Base-by-base conservation (phyloP, 2,329 filamentous ascomycete species). In the Acephala macrosclerotiorum region DNA sequence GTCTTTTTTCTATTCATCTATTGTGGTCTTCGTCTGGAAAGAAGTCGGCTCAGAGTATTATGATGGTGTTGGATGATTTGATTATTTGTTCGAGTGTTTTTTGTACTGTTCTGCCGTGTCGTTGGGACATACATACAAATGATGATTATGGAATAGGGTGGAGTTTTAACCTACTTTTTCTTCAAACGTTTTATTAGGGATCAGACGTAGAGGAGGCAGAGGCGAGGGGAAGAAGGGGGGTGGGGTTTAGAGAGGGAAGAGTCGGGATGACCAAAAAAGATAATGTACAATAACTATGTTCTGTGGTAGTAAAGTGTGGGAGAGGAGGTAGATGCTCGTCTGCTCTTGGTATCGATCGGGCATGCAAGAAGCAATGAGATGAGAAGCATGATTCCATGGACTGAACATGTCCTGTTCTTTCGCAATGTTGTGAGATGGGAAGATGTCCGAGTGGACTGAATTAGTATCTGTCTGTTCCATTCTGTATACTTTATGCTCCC, bases 71-170 rank as follows among this genome's bases (percentile, higher is more conserved):
- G 45, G n/a, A 11, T 49, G n/a, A 22, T 53, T 14, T 12, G 26
- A 29, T 53, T 26, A 16, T 26, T 51, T 53, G 49, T 29, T 53
- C n/a, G 45, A 47, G 20, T 16, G n/a, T 51, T 6, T 51, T 7
- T 6, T 53, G 26, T 53, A 14, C 22, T 53, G 22, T 53, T 18
- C 33, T 53, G 26, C 6, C 22, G 11, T 18, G 45, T 12, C 8
- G 18, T 20, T 20, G 49, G 49, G 49, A 53, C 25, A 53, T 29
- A 53, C 49, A 53, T 53, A 49, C 45, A 53, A 53, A 53, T 53
- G 49, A 53, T 53, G 49, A 53, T 53, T 53, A 53, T 53, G 49
- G 49, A 18, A 53, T 53, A 29, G 49, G 49, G 25, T 29, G 49
- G 49, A 53, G 49, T 53, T 53, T n/a, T 42, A 42, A 4, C n/a